Percentiles rank a stretch among this genome's conserved stretches.
Evolutionary conservation across 192 early-diverging fungal genomes (phyloP).

Genomic region (Linnemannia exigua): DNA sequence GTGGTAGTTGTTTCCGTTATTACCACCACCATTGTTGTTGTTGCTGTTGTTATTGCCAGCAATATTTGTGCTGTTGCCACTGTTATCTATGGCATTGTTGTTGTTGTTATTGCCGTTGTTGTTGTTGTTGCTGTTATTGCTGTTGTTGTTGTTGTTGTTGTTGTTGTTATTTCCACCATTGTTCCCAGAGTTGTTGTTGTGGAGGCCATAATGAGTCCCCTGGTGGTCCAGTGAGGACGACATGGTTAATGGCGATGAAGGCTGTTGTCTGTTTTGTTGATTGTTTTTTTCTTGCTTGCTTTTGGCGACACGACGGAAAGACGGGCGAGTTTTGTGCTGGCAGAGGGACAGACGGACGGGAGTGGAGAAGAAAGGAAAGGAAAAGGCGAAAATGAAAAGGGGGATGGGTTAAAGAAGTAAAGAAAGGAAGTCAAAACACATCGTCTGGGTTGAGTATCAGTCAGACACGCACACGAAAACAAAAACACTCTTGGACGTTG

Average conservation of each 20-base stretch:
- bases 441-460: too few relatives aligned
- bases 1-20: neutral
- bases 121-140: neutral
- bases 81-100: conserved; percentile 10
- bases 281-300: neutral
- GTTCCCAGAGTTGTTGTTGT: conserved; percentile 9
- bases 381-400: conserved; percentile 7
- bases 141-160: conserved; percentile 18
- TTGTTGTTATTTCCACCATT: too few relatives aligned
- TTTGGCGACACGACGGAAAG: neutral
- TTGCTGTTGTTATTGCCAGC: conserved; percentile 23
- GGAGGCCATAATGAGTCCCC: conserved; percentile 3
- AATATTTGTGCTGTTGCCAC: conserved; percentile 19
- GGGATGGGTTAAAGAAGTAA: neutral
- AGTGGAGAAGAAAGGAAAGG: neutral
- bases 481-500: too few relatives aligned
- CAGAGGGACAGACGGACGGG: too few relatives aligned
- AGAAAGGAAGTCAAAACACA: too few relatives aligned
- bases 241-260: conserved; percentile 1
- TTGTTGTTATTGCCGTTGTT: neutral
- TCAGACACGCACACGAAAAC: too few relatives aligned
- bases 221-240: conserved; percentile 26
- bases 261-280: neutral
- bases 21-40: neutral
- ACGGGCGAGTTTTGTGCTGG: neutral